phyloP scores from a whole-genome alignment of 169 alveolate species.

The Plasmodium knowlesi region DNA sequence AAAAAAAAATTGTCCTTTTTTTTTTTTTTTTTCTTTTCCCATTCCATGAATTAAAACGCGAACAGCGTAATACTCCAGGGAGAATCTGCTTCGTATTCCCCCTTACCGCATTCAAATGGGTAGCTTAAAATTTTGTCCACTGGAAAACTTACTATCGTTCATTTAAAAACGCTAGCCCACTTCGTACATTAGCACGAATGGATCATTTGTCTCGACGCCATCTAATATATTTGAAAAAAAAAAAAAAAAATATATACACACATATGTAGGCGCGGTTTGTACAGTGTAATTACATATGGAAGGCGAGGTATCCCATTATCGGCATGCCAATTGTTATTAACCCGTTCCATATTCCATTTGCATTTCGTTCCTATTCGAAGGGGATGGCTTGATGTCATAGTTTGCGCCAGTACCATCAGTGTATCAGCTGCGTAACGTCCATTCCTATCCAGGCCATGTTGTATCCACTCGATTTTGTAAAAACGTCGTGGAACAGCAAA shows the following conservation, averaged over 20 bases:
- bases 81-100: background rate
- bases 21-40: background rate
- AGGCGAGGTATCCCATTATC: background rate
- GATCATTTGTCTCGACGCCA: background rate
- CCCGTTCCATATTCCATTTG: background rate
- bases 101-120: background rate
- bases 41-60: background rate
- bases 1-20: background rate
- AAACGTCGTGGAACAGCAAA: background rate
- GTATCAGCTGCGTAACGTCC: background rate
- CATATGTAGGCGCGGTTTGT: background rate
- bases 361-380: background rate
- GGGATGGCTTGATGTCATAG: background rate
- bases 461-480: background rate
- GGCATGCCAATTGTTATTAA: background rate
- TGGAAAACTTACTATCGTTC: background rate
- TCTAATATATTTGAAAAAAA: background rate
- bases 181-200: background rate
- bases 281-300: background rate
- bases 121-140: background rate
- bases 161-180: background rate
- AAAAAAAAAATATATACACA: background rate
- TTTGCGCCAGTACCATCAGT: background rate
- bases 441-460: background rate
- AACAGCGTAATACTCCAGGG: background rate